Base-by-base conservation (phyloP, 306 rosid genomes). In the Astragalus membranaceus region DNA sequence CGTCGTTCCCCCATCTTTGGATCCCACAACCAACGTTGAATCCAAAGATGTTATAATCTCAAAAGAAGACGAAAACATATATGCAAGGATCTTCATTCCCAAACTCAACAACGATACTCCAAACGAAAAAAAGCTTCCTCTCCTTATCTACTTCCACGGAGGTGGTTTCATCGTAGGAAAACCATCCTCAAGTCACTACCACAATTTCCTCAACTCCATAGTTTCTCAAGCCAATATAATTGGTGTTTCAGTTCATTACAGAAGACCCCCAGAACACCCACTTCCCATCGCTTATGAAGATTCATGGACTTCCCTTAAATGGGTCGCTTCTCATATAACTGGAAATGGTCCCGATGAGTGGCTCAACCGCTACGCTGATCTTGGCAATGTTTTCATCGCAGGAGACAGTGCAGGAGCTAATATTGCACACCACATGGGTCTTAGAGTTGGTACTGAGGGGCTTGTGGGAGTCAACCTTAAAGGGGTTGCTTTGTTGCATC, bases 101-200 rank as follows among this genome's bases (percentile, higher is more conserved):
- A 83, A 80, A 52, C 17, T 37, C 48, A n/a, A 4, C 56, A 10
- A 8, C 8, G 13, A 50, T 0, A 29, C n/a, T 13, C 62, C 33
- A 55, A n/a, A 43, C 9, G 75, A 63, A 3, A 87, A 85, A 26
- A 26, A 26, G 67, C 85, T 92, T 48, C 96, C 97, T 8, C 71
- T 91, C 8, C 58, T 91, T 0, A 66, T 88, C 1, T 87, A 88
- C 70, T 67, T 85, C 23, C 97, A 91, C n/a, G 97, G 97, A 5
- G 92, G 97, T 7, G 88, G 61, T 26, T 26, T 26, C 30, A 26
- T 26, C 30, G 2, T 26, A 26, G 30, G 30, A 26, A 26, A 26
- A 35, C 39, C 39, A 5, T 48, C 3, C 16, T 7, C 53, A 6
- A 10, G 1, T 48, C 30, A 2, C 4, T 14, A 48, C 53, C 53